Conservation (phyloP, 495 filamentous ascomycete species). For the Neurospora intermedia region DNA sequence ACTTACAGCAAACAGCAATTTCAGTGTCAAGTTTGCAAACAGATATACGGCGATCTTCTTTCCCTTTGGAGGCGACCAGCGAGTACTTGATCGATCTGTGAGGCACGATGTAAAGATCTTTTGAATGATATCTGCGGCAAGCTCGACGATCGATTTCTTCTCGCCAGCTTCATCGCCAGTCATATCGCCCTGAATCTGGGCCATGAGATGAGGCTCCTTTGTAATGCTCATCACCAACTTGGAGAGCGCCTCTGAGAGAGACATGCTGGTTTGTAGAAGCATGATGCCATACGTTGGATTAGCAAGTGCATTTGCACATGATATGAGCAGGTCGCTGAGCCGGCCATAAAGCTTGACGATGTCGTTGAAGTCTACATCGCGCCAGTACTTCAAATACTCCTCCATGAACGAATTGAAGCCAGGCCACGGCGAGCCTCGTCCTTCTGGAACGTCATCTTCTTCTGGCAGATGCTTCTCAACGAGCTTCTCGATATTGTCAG, state of each 20-base stretch:
- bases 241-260: conserved; percentile 63
- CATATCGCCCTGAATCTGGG: conserved; percentile 38
- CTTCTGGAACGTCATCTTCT: conserved; percentile 36
- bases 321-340: conserved; percentile 59
- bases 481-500: conserved; percentile 46
- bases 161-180: conserved; percentile 46
- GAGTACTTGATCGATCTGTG: conserved; percentile 60
- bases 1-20: conserved; percentile 71
- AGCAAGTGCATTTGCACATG: conserved; percentile 69
- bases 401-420: conserved; percentile 67
- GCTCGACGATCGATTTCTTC: conserved; percentile 68
- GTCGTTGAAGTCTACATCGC: conserved; percentile 66
- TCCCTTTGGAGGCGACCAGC: conserved; percentile 55
- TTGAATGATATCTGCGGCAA: conserved; percentile 76
- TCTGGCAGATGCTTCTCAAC: conserved; percentile 47
- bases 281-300: conserved; percentile 68
- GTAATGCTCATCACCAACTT: conserved; percentile 73
- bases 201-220: conserved; percentile 58
- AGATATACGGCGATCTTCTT: conserved; percentile 81
- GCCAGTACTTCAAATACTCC: conserved; percentile 67
- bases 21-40: conserved; percentile 84
- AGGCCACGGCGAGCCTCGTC: conserved; percentile 54
- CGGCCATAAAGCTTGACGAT: conserved; percentile 63
- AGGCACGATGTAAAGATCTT: conserved; percentile 87
- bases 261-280: conserved; percentile 65